Evolutionary conservation across 306 rosid genomes (phyloP).

Genomic region (Begonia masoniana): DNA sequence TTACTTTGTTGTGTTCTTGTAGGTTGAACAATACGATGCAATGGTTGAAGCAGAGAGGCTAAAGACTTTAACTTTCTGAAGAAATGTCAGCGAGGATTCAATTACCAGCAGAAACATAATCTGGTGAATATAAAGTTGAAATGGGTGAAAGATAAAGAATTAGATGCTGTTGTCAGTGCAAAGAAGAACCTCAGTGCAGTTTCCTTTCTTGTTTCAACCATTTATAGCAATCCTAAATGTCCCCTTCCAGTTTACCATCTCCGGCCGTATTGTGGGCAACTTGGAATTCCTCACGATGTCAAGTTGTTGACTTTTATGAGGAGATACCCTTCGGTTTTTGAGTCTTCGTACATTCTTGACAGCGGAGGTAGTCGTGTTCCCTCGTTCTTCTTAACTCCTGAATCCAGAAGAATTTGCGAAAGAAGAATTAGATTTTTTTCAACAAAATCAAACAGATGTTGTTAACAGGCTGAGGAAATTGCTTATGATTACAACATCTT

Average conservation of each 20-base stretch:
- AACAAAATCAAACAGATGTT: slow-evolving; percentile 32
- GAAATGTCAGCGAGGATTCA: slow-evolving; percentile 18
- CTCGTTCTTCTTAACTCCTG: slow-evolving; percentile 43
- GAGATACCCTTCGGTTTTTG: slow-evolving; percentile 58
- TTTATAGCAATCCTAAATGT: slow-evolving; percentile 31
- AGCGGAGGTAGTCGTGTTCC: slow-evolving; percentile 61
- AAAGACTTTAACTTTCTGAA: slow-evolving; percentile 19
- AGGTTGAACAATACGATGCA: slow-evolving; percentile 8
- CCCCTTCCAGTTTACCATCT: slow-evolving; percentile 59
- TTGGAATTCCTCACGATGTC: slow-evolving; percentile 52
- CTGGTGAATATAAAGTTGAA: slow-evolving; percentile 74
- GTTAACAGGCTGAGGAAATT: slow-evolving; percentile 58
- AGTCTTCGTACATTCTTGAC: slow-evolving; percentile 45
- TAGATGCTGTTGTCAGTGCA: slow-evolving; percentile 50
- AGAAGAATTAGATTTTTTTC: slow-evolving; percentile 24
- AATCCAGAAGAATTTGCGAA: slow-evolving; percentile 30
- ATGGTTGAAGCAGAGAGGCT: slow-evolving; percentile 12
- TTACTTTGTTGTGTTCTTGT: too few species aligned
- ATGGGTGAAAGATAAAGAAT: slow-evolving; percentile 68
- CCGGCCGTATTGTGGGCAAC: slow-evolving; percentile 46
- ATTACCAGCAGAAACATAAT: slow-evolving; percentile 34
- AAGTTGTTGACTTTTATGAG: slow-evolving; percentile 61
- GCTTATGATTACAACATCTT: slow-evolving; percentile 59
- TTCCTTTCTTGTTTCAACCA: slow-evolving; percentile 42
- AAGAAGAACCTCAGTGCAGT: slow-evolving; percentile 68